phyloP scores from a whole-genome alignment of 176 grass and related monocot species.

The Ensete ventricosum region DNA sequence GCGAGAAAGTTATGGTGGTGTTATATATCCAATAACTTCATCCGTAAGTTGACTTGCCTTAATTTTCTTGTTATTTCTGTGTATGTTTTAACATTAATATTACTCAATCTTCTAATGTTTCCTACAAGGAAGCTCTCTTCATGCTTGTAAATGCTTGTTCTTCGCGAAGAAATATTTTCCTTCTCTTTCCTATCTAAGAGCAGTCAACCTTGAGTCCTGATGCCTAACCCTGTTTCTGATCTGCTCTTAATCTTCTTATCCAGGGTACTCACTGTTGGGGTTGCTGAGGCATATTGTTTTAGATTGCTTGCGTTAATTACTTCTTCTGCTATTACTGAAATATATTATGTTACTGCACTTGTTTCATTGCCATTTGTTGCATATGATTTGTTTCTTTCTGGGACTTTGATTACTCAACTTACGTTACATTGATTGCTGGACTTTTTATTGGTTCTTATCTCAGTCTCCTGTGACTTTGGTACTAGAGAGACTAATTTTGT shows the following conservation, averaged over 20 bases:
- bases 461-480: neutral
- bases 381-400: neutral
- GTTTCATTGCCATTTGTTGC: conserved; percentile 4
- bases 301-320: neutral
- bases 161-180: neutral
- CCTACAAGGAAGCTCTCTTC: neutral
- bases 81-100: neutral
- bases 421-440: neutral
- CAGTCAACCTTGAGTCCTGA: too few species aligned
- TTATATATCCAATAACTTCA: neutral
- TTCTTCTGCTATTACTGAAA: neutral
- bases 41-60: neutral
- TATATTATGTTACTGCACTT: neutral
- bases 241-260: neutral
- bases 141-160: neutral
- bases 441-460: neutral
- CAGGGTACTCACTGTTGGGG: neutral
- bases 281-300: neutral
- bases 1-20: neutral
- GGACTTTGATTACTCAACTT: too few species aligned
- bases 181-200: too few species aligned
- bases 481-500: neutral
- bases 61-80: conserved; percentile 1
- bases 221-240: neutral
- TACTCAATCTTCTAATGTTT: conserved; percentile 1